These are phyloP conservation scores for Filobasidium uniguttulatum DNA, from an alignment of 1,284 basidiomycete species.

Conservation along the genomic window DNA sequence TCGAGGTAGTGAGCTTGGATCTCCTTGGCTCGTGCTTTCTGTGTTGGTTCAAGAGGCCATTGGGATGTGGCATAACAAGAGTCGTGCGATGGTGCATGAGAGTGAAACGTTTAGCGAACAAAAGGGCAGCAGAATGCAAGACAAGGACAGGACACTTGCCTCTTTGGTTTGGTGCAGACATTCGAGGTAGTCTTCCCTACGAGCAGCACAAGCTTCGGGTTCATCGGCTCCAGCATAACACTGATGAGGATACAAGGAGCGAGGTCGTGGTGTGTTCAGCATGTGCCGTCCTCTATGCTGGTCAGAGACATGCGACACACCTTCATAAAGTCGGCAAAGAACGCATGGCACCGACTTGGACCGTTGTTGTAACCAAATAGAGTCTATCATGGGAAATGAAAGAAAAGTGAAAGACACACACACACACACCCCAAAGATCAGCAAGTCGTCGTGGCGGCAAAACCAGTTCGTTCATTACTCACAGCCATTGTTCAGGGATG, in stretches of 20 bases:
- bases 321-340: conserved; percentile 84
- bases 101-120: background rate
- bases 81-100: background rate
- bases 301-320: conserved; percentile 33
- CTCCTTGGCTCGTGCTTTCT: conserved; percentile 60
- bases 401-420: no score
- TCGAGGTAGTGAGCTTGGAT: conserved; percentile 61
- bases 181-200: conserved; percentile 80
- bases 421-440: no score
- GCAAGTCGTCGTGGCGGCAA: no score
- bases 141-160: conserved; percentile 40
- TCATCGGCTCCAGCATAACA: conserved; percentile 76
- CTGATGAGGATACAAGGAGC: conserved; percentile 35
- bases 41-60: conserved; percentile 1
- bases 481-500: no score
- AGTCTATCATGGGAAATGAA: no score
- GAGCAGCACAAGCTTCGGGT: conserved; percentile 56
- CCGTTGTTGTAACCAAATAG: conserved; percentile 58
- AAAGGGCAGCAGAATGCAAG: background rate
- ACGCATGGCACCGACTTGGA: conserved; percentile 75
- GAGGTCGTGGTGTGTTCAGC: background rate
- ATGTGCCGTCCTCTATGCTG: background rate
- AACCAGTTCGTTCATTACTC: no score
- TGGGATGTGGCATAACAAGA: no score
- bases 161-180: conserved; percentile 86